Evolutionary conservation across 2,329 filamentous ascomycete species (phyloP).

Genomic region (Hymenoscyphus infarciens): DNA sequence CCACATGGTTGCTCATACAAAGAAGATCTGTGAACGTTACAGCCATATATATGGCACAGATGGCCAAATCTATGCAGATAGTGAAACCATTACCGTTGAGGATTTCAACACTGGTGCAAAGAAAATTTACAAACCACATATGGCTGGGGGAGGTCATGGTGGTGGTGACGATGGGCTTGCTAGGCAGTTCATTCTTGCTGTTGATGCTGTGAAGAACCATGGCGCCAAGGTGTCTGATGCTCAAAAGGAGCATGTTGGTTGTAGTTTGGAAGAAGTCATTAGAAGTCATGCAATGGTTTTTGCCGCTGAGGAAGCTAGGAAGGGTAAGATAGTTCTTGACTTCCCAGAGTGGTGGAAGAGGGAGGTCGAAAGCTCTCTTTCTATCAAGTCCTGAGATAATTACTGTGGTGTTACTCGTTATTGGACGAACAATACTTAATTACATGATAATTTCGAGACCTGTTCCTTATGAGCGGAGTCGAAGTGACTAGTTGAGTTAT

Average conservation of each 20-base stretch:
- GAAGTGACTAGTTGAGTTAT: too few relatives aligned
- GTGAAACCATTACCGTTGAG: constrained; percentile 69
- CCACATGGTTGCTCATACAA: constrained; percentile 91
- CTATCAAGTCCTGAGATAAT: not conserved
- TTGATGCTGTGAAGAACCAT: constrained; percentile 72
- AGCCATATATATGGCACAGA: constrained; percentile 81
- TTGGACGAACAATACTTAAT: too few relatives aligned
- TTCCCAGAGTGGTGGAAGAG: constrained; percentile 74
- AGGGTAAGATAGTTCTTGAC: constrained; percentile 63
- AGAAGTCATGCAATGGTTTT: constrained; percentile 90
- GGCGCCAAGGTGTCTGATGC: constrained; percentile 64
- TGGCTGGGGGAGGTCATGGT: constrained; percentile 63
- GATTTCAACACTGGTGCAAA: constrained; percentile 58
- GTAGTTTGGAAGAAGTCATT: constrained; percentile 81
- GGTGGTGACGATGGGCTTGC: constrained; percentile 79
- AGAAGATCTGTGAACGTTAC: constrained; percentile 80
- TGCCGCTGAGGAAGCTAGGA: constrained; percentile 83
- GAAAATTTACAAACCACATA: constrained; percentile 55
- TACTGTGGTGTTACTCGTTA: not conserved
- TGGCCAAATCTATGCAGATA: constrained; percentile 86
- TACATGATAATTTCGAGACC: too few relatives aligned
- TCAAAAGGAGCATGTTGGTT: constrained; percentile 74
- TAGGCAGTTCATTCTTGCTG: constrained; percentile 76
- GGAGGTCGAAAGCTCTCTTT: constrained; percentile 42
- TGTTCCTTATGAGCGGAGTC: too few relatives aligned